phyloP scores from a whole-genome alignment of 257 asterid species.

The Cordia subcordata region DNA sequence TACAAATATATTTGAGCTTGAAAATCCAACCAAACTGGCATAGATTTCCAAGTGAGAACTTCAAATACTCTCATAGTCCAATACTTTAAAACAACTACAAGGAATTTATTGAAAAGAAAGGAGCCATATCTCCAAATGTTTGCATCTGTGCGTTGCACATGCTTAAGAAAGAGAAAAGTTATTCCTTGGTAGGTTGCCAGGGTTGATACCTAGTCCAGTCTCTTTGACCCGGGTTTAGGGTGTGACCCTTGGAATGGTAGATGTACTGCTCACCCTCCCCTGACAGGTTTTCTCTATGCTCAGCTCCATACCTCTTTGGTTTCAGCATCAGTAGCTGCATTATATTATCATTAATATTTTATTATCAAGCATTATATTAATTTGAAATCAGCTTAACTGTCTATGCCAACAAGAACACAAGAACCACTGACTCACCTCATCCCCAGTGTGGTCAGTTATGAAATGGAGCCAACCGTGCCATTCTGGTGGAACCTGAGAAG shows the following conservation, averaged over 20 bases:
- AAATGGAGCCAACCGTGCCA: slow-evolving; percentile 99
- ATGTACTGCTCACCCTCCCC: slow-evolving; percentile 98
- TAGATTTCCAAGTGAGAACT: background rate
- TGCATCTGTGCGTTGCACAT: slow-evolving; percentile 15
- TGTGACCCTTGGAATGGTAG: slow-evolving; percentile 94
- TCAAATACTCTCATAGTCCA: background rate
- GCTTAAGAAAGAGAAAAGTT: slow-evolving; percentile 12
- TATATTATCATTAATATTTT: too few relatives aligned
- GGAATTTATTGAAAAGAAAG: slow-evolving; percentile 27
- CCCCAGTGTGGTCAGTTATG: slow-evolving; percentile 93
- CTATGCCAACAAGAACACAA: background rate
- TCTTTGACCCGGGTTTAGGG: slow-evolving; percentile 91
- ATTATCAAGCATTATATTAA: slow-evolving; percentile 24
- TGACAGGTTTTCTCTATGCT: slow-evolving; percentile 87
- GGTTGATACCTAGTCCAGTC: slow-evolving; percentile 92
- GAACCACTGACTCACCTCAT: slow-evolving; percentile 51
- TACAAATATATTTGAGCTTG: background rate
- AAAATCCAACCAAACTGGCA: background rate
- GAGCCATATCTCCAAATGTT: slow-evolving; percentile 14
- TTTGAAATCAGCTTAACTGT: slow-evolving; percentile 20
- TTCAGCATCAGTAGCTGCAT: slow-evolving; percentile 85
- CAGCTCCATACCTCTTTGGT: slow-evolving; percentile 84
- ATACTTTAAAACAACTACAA: slow-evolving; percentile 11
- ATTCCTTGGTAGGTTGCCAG: slow-evolving; percentile 77
- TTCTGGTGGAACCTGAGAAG: slow-evolving; percentile 97